phyloP scores from a whole-genome alignment of 148 eudicot species.

The Rhododendron simsii region DNA sequence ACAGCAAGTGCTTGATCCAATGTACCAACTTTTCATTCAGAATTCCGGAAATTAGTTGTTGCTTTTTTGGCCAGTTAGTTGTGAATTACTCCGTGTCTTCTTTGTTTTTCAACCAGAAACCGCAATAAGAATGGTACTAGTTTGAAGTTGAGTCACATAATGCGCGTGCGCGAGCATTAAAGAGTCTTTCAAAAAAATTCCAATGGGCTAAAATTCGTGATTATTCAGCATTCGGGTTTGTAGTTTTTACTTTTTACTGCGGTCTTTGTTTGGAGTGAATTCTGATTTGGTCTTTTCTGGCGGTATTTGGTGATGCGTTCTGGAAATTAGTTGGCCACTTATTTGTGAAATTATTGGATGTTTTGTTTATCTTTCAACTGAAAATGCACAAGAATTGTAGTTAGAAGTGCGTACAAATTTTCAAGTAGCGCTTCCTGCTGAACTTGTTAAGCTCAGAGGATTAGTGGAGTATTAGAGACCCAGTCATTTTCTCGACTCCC shows the following conservation, averaged over 20 bases:
- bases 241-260: neutral
- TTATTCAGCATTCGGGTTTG: too few species aligned
- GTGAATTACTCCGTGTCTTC: too few species aligned
- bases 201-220: too few species aligned
- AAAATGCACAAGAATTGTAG: neutral
- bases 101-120: too few species aligned
- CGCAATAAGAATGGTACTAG: too few species aligned
- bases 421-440: neutral
- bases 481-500: neutral
- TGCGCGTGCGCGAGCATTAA: too few species aligned
- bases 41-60: too few species aligned
- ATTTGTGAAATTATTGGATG: neutral
- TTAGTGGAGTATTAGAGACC: neutral
- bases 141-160: too few species aligned
- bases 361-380: neutral
- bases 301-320: neutral
- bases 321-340: neutral
- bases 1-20: too few species aligned
- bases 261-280: neutral
- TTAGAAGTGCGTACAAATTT: neutral
- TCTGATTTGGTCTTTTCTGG: neutral
- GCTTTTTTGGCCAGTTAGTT: too few species aligned
- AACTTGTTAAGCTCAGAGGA: neutral
- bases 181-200: too few species aligned
- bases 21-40: too few species aligned